Conservation (phyloP, 306 rosid genomes). For the Medicago lupulina region DNA sequence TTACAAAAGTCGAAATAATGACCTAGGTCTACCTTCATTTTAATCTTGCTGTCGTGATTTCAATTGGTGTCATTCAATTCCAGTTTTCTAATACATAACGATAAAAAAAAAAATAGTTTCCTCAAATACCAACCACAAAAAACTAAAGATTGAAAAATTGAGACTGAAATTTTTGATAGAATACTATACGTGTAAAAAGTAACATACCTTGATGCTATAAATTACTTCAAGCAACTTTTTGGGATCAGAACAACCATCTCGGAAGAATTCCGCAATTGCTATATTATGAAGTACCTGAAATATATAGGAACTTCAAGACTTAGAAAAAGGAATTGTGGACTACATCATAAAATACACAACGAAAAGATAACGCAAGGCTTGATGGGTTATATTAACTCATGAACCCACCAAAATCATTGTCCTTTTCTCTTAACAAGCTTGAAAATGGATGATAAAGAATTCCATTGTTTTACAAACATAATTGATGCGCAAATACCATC, state of each 20-base stretch:
- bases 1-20: slow-evolving; percentile 25
- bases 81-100: slow-evolving; percentile 23
- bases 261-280: slow-evolving; percentile 79
- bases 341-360: slow-evolving; percentile 4
- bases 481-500: slow-evolving; percentile 22
- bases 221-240: slow-evolving; percentile 81
- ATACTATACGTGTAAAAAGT: slow-evolving; percentile 14
- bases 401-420: slow-evolving; percentile 15
- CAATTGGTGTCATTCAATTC: slow-evolving; percentile 33
- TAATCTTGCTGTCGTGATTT: slow-evolving; percentile 8
- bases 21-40: slow-evolving; percentile 36
- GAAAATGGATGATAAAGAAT: slow-evolving; percentile 25
- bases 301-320: slow-evolving; percentile 13
- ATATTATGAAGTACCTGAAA: slow-evolving; percentile 89
- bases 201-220: slow-evolving; percentile 75
- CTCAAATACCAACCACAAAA: slow-evolving; percentile 21
- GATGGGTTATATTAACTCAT: slow-evolving; percentile 11
- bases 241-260: slow-evolving; percentile 89
- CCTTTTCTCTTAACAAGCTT: slow-evolving; percentile 14
- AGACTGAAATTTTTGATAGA: background rate
- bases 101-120: slow-evolving; percentile 5
- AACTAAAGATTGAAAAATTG: slow-evolving; percentile 21
- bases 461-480: slow-evolving; percentile 19
- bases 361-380: slow-evolving; percentile 2
- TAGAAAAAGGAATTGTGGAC: slow-evolving; percentile 6